Evolutionary conservation across 2,329 filamentous ascomycete genomes (phyloP).

Genomic region (Emydomyces testavorans): DNA sequence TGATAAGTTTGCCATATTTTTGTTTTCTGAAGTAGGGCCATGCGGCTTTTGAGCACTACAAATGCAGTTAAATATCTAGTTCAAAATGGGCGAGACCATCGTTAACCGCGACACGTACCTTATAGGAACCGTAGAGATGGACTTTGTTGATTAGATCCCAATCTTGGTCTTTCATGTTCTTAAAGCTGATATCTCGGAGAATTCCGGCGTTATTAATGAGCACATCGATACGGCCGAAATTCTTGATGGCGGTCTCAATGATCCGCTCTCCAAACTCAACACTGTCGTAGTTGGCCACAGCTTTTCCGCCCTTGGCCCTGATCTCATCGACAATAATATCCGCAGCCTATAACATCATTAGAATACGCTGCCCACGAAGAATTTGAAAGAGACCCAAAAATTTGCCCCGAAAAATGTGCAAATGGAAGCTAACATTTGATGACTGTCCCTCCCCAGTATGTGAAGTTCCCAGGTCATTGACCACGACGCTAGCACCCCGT

Average conservation of each 20-base stretch:
- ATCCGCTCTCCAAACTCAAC: conserved; percentile 81
- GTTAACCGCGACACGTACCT: conserved; percentile 35
- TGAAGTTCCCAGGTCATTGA: conserved; percentile 88
- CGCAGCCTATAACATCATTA: conserved; percentile 42
- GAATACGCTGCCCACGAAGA: conserved; percentile 58
- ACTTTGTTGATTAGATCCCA: conserved; percentile 94
- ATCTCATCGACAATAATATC: conserved; percentile 41
- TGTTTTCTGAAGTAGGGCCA: conserved; percentile 98
- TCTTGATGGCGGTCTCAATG: conserved; percentile 52
- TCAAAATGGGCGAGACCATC: neutral
- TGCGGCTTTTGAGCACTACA: conserved; percentile 68
- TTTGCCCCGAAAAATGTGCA: neutral
- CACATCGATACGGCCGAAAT: conserved; percentile 64
- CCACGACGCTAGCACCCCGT: conserved; percentile 84
- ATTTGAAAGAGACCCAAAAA: conserved; percentile 21
- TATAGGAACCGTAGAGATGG: conserved; percentile 88
- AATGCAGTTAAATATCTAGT: neutral
- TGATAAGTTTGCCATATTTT: conserved; percentile 94
- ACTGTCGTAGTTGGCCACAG: conserved; percentile 89
- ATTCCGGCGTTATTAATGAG: conserved; percentile 98
- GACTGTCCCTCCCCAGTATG: conserved; percentile 87
- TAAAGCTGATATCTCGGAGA: conserved; percentile 88
- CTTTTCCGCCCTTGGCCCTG: conserved; percentile 79
- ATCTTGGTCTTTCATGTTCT: conserved; percentile 95
- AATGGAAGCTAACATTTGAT: conserved; percentile 53